Evolutionary conservation across 306 rosid genomes (phyloP).

Genomic region (Rosa lucieae): DNA sequence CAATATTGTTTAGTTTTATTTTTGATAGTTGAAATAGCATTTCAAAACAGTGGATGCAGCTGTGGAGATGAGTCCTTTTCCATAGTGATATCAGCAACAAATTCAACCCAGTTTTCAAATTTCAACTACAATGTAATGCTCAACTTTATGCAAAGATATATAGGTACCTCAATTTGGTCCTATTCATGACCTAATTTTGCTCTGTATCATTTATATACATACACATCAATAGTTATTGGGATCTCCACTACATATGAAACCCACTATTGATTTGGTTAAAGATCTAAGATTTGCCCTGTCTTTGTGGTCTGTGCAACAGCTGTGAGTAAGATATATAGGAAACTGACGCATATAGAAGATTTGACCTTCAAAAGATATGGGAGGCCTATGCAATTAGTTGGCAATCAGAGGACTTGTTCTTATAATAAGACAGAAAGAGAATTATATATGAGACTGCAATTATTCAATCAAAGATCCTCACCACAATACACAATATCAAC

Average conservation of each 20-base stretch:
- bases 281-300: slow-evolving; percentile 3
- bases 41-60: not conserved
- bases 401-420: not conserved
- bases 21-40: not conserved
- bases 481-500: not conserved
- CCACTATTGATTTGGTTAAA: slow-evolving; percentile 6
- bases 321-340: not conserved
- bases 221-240: slow-evolving; percentile 5
- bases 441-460: not conserved
- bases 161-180: slow-evolving; percentile 5
- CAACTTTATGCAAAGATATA: not conserved
- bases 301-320: not conserved
- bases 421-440: not conserved
- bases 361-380: not conserved
- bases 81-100: not conserved
- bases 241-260: slow-evolving; percentile 18
- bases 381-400: not conserved
- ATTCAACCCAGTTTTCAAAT: not conserved
- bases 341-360: not conserved
- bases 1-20: not conserved
- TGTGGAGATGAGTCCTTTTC: slow-evolving; percentile 11
- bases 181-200: slow-evolving; percentile 28
- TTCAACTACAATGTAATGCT: not conserved
- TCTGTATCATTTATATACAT: not conserved
- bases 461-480: not conserved